Evolutionary conservation across 257 asterid genomes (phyloP), one percentile per base, ranked within the genome.

Genomic region (Scutellaria barbata): DNA sequence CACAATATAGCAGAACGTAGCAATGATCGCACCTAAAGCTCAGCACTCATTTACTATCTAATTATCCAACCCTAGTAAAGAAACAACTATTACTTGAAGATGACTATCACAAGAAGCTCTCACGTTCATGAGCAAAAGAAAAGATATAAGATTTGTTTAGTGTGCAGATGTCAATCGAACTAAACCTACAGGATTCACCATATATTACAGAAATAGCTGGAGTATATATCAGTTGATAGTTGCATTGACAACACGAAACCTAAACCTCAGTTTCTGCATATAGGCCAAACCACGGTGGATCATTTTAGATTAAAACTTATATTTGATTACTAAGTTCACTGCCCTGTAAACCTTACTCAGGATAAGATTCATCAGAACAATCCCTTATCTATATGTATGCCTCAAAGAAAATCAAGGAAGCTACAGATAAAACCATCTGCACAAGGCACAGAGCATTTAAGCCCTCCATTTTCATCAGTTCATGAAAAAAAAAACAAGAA

Each of bases 191-290:
- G 54, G 20, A 20, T 43, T 22, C 69, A 20, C 33, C 33, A 63
- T 43, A 20, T 16, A 63, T 17, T 10, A 12, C 9, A 18, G 55
- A 45, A 45, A 43, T 41, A 25, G 55, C 14, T 63, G 55, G 57
- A 39, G 55, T 6, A 72, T 6, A 72, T 39, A 53, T 12, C 25
- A 5, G 8, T 6, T 25, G 25, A 10, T 16, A 22, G 33, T n/a
- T 41, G 45, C 46, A 69, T 8, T 5, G 1, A 16, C 9, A 7
- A n/a, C 42, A 13, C 35, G 13, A 59, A 33, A 16, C 57, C 16
- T 10, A 71, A 39, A 42, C 20, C 65, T 18, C 76, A 37, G 69
- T 40, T 35, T 57, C 63, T 30, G 39, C 37, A 61, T 37, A 71
- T 43, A 69, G 30, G 39, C 62, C 51, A 50, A 61, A 50, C 61